Evolutionary conservation across 2,329 filamentous ascomycete species (phyloP).

Genomic region (Aspergillus fijiensis): DNA sequence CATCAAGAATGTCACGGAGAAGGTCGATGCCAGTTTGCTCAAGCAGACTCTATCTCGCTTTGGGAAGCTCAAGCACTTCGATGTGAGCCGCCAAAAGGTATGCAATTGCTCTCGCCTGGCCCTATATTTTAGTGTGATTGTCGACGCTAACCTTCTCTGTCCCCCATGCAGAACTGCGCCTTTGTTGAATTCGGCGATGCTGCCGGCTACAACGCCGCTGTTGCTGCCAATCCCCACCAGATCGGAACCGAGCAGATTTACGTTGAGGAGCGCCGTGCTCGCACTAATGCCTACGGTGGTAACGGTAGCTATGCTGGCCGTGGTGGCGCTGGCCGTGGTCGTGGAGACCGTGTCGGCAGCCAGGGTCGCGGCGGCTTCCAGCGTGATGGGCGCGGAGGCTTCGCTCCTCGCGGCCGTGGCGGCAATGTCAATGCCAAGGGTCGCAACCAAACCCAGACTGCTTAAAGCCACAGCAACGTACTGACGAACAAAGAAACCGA

Average conservation of each 20-base stretch:
- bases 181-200: slow-evolving; percentile 88
- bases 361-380: slow-evolving; percentile 67
- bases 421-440: slow-evolving; percentile 52
- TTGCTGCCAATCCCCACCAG: slow-evolving; percentile 79
- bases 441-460: slow-evolving; percentile 47
- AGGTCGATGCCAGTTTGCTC: slow-evolving; percentile 73
- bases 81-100: slow-evolving; percentile 74
- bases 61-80: slow-evolving; percentile 63
- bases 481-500: slow-evolving; percentile 5
- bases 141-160: not conserved
- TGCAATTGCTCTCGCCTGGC: slow-evolving; percentile 20
- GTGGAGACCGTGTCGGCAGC: slow-evolving; percentile 65
- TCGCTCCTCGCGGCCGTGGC: slow-evolving; percentile 64
- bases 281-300: slow-evolving; percentile 67
- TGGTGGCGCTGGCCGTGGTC: slow-evolving; percentile 64
- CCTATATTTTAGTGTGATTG: not conserved
- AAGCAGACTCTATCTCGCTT: slow-evolving; percentile 69
- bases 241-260: slow-evolving; percentile 79
- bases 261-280: slow-evolving; percentile 85
- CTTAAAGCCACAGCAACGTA: slow-evolving; percentile 29
- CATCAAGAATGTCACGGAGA: slow-evolving; percentile 93
- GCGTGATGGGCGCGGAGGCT: slow-evolving; percentile 67
- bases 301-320: slow-evolving; percentile 64
- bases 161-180: slow-evolving; percentile 73
- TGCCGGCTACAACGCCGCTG: slow-evolving; percentile 79